Percentiles rank a stretch among this genome's conserved stretches.
These are phyloP conservation scores for Deinandra increscens DNA, from an alignment of 129 eudicot species.

Conservation along the genomic window DNA sequence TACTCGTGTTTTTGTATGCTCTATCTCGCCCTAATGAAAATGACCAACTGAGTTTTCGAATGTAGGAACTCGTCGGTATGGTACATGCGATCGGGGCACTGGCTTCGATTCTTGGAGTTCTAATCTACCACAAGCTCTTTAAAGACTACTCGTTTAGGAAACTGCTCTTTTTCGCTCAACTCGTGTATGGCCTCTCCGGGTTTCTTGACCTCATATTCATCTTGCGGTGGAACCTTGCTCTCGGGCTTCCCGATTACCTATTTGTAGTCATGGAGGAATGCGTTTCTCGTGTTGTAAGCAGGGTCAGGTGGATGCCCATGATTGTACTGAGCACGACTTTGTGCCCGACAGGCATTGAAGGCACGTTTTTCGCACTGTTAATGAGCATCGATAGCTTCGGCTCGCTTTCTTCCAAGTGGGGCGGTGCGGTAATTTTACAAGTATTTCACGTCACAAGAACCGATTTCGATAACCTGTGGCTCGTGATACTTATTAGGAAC, in stretches of 20 bases:
- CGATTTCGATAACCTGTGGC: conserved; percentile 51
- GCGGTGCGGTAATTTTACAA: conserved; percentile 48
- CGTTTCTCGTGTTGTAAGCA: conserved; percentile 34
- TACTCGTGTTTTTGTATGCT: conserved; percentile 9
- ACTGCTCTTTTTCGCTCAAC: conserved; percentile 47
- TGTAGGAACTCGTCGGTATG: conserved; percentile 61
- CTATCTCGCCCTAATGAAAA: not conserved
- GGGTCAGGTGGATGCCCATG: conserved; percentile 69
- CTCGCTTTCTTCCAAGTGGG: conserved; percentile 50
- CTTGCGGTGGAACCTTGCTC: conserved; percentile 44
- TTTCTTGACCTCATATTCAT: conserved; percentile 61
- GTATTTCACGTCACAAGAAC: conserved; percentile 49
- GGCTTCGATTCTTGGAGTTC: conserved; percentile 58
- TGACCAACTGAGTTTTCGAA: not conserved
- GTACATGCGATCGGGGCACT: conserved; percentile 55
- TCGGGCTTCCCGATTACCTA: conserved; percentile 58
- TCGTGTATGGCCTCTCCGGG: conserved; percentile 48
- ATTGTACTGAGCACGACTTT: conserved; percentile 52
- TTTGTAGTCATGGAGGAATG: conserved; percentile 50
- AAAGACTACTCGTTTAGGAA: conserved; percentile 51
- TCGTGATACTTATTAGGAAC: conserved; percentile 45
- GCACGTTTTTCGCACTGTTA: conserved; percentile 62
- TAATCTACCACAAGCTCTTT: conserved; percentile 53
- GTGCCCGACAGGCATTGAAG: conserved; percentile 63
- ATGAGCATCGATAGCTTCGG: conserved; percentile 68